These are phyloP conservation scores for Pharus latifolius DNA, from an alignment of 176 grass and related monocot genomes.

Conservation along the genomic window DNA sequence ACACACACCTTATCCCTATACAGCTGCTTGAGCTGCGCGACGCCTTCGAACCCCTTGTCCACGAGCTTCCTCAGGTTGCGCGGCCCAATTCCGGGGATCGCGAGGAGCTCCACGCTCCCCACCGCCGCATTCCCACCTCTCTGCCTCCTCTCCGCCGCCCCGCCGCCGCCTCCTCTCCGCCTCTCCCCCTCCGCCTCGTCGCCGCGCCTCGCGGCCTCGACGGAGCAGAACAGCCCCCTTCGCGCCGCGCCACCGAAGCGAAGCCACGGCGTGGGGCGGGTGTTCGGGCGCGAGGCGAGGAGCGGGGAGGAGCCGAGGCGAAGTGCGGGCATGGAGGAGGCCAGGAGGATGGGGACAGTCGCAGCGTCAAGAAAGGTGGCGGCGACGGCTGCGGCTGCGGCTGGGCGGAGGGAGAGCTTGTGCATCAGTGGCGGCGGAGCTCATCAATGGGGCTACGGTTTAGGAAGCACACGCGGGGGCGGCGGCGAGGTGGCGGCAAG, in stretches of 20 bases:
- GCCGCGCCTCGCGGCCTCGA: slow-evolving; percentile 12
- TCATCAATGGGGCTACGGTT: slow-evolving; percentile 43
- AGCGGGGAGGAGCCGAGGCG: slow-evolving; percentile 27
- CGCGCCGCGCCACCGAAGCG: neutral
- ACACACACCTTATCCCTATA: slow-evolving; percentile 84
- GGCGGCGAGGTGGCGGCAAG: too few relatives aligned
- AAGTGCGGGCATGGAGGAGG: slow-evolving; percentile 42
- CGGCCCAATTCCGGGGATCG: slow-evolving; percentile 77
- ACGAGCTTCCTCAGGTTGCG: slow-evolving; percentile 88
- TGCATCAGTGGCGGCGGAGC: slow-evolving; percentile 26
- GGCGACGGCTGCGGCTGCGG: slow-evolving; percentile 1
- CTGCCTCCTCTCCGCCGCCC: slow-evolving; percentile 38
- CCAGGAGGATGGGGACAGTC: slow-evolving; percentile 6
- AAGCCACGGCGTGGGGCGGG: slow-evolving; percentile 5
- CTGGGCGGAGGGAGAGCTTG: slow-evolving; percentile 24
- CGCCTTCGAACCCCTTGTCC: slow-evolving; percentile 84
- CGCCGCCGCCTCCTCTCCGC: neutral
- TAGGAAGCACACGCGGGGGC: neutral
- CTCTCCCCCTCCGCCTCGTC: slow-evolving; percentile 20
- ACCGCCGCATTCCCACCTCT: slow-evolving; percentile 28
- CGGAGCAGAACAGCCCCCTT: slow-evolving; percentile 20
- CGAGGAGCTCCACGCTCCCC: slow-evolving; percentile 55
- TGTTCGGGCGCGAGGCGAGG: neutral
- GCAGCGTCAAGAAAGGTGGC: slow-evolving; percentile 25
- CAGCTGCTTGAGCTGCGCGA: slow-evolving; percentile 89